These are phyloP conservation scores for Fomitopsis palustris DNA, from an alignment of 1,284 basidiomycete genomes.

Conservation along the genomic window DNA sequence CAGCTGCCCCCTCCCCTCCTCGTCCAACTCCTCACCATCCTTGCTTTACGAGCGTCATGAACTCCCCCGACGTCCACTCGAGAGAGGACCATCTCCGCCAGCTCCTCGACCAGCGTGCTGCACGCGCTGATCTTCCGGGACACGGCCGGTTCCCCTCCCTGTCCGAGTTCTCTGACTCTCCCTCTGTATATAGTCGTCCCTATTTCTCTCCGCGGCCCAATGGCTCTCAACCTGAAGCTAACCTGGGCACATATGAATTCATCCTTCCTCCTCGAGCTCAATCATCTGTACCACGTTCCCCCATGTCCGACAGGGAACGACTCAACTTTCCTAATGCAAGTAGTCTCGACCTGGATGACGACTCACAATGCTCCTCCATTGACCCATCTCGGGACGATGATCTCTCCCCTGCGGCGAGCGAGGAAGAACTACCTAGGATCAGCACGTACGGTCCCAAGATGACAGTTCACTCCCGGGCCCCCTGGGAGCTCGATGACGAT, in stretches of 20 bases:
- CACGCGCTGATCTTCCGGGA: constrained; percentile 38
- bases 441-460: constrained; percentile 76
- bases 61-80: constrained; percentile 25
- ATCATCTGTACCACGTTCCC: constrained; percentile 24
- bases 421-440: constrained; percentile 44
- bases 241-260: constrained; percentile 26
- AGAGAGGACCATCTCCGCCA: constrained; percentile 46
- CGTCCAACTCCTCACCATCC: constrained; percentile 9
- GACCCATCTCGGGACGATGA: constrained; percentile 27
- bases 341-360: constrained; percentile 59
- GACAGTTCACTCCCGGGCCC: constrained; percentile 73
- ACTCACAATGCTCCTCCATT: constrained; percentile 41
- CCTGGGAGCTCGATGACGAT: constrained; percentile 69
- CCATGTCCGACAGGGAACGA: constrained; percentile 35
- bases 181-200: constrained; percentile 62
- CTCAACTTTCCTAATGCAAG: constrained; percentile 48
- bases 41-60: constrained; percentile 25
- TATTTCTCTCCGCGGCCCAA: constrained; percentile 48
- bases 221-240: constrained; percentile 20
- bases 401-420: constrained; percentile 29
- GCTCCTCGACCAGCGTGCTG: constrained; percentile 53
- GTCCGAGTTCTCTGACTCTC: constrained; percentile 59
- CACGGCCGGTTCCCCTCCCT: constrained; percentile 49
- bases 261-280: constrained; percentile 21
- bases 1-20: constrained; percentile 1